phyloP scores from a whole-genome alignment of 2,329 filamentous ascomycete genomes.

The Colletotrichum aenigma region DNA sequence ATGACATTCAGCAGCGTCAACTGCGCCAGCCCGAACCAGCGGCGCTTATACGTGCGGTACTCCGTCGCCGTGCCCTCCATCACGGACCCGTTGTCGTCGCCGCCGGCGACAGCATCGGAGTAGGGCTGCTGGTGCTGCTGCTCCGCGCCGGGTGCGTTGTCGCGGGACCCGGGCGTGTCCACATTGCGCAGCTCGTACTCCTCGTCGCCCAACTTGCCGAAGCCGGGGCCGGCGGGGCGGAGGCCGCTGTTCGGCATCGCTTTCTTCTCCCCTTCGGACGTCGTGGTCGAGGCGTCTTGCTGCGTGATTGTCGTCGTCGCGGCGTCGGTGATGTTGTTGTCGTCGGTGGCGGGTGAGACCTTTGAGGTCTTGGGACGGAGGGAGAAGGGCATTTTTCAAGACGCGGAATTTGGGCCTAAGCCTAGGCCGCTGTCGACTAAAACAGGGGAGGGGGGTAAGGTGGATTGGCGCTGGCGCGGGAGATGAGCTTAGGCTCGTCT shows the following conservation, averaged over 20 bases:
- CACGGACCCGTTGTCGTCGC: conserved; percentile 26
- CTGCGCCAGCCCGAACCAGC: conserved; percentile 87
- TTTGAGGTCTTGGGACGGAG: neutral
- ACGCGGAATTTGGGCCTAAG: neutral
- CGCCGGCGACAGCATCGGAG: conserved; percentile 14
- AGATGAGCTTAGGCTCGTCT: neutral
- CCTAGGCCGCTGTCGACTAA: neutral
- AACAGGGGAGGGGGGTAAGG: neutral
- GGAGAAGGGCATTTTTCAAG: conserved; percentile 8
- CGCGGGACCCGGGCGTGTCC: neutral
- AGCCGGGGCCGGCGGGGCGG: conserved; percentile 1
- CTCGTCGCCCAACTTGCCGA: conserved; percentile 26
- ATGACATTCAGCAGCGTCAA: conserved; percentile 89
- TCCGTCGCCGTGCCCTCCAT: conserved; percentile 31
- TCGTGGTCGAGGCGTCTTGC: neutral
- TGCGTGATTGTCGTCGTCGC: neutral
- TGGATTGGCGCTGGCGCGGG: neutral
- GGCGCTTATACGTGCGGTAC: conserved; percentile 72
- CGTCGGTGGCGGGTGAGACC: neutral
- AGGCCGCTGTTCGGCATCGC: neutral
- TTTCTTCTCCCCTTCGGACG: neutral
- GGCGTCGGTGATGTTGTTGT: neutral
- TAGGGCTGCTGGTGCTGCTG: neutral
- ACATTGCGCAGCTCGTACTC: conserved; percentile 11
- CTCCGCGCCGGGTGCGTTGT: neutral